A percentile compares a stretch with the other conserved stretches of the same genome.
Evolutionary conservation across 139 green algal genomes (phyloP).

Genomic region (Tetradesmus obliquus): DNA sequence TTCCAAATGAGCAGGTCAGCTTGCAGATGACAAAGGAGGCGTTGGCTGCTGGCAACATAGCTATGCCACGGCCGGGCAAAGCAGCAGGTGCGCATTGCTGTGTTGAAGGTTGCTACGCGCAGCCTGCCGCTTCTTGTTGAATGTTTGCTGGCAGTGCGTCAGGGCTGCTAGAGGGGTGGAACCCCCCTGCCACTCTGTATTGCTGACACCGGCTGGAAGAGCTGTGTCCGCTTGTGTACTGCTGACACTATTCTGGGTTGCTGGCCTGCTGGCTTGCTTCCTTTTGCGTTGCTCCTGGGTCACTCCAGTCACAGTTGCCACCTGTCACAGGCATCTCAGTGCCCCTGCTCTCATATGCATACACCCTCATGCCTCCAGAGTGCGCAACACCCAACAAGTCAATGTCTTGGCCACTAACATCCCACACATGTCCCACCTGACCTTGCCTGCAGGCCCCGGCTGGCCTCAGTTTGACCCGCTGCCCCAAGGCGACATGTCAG

Average conservation of each 20-base stretch:
- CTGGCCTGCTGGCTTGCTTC: too few relatives aligned
- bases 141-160: too few relatives aligned
- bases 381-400: neutral
- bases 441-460: neutral
- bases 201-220: too few relatives aligned
- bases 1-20: conserved; percentile 46
- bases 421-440: neutral
- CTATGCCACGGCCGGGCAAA: conserved; percentile 9
- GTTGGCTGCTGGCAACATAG: conserved; percentile 35
- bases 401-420: neutral
- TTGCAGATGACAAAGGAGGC: neutral
- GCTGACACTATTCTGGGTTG: too few relatives aligned
- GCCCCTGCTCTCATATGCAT: neutral
- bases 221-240: too few relatives aligned
- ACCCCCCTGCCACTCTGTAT: neutral
- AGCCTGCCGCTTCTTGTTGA: too few relatives aligned
- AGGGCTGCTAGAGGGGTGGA: too few relatives aligned
- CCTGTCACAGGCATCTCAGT: neutral
- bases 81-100: neutral
- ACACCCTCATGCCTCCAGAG: conserved; percentile 32
- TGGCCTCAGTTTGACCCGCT: conserved; percentile 41
- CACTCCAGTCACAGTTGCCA: neutral
- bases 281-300: too few relatives aligned
- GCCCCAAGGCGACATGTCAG: neutral
- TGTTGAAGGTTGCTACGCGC: neutral